Evolutionary conservation across 805 yeast genomes (phyloP), one percentile per base, ranked within the genome.

Genomic region (Cyberlindnera euphorbiiphila): DNA sequence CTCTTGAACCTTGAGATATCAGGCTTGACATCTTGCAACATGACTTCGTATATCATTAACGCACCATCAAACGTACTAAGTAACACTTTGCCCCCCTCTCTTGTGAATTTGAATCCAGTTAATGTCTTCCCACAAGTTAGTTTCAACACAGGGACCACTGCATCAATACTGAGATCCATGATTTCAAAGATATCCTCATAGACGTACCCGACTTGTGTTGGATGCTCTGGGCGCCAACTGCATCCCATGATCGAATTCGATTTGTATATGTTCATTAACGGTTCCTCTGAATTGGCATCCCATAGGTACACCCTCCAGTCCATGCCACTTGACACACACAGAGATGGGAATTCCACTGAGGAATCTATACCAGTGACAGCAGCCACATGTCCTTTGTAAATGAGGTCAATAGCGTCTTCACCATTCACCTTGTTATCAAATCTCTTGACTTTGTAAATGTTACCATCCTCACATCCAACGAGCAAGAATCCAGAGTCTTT

Each of bases 401-500:
- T 41, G n/a, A 31, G 30, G 3, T 50, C 54, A 25, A 49, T 42
- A n/a, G 40, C 25, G 6, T 41, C 42, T 5, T 41, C 38, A 1
- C 47, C 17, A 15, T 37, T 41, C 4, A 41, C 39, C 34, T 37
- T 49, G 18, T 42, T 47, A 25, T 55, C 55, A 34, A 51, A 56
- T 20, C 55, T 45, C 25, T 46, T 49, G 5, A 62, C 45, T 15
- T 51, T 44, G 46, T 57, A 60, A n/a, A 62, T 50, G 18, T 46
- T 43, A 4, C 67, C 67, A 42, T 60, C 63, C 36, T 58, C 63
- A 29, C 59, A 42, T 1, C 65, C 67, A 6, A 57, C 44, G 1
- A 60, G 12, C 4, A 59, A 9, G 20, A 40, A 47, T 9, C 56
- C 54, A 21, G 43, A 39, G 16, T 56, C 53, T 16, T 43, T 37